Conservation (phyloP, 495 filamentous ascomycete genomes). For the Lentithecium fluviatile region DNA sequence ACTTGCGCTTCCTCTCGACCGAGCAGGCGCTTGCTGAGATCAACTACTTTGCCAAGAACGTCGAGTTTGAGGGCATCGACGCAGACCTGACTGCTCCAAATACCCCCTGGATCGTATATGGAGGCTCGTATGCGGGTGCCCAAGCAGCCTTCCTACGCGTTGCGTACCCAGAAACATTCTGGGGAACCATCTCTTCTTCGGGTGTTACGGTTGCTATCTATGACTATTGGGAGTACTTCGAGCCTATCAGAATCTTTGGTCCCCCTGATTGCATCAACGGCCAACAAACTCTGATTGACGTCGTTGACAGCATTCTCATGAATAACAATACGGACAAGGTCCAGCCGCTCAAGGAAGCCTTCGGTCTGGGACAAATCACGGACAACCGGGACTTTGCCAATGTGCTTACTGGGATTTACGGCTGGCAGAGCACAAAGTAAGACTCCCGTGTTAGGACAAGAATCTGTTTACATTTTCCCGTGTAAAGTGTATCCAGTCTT, state of each 20-base stretch:
- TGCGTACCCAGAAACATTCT: constrained; percentile 67
- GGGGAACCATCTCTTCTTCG: constrained; percentile 67
- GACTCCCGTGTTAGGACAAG: too few species aligned
- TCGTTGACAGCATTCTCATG: constrained; percentile 67
- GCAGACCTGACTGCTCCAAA: constrained; percentile 56
- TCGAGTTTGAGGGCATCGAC: constrained; percentile 64
- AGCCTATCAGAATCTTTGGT: constrained; percentile 60
- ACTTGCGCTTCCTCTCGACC: constrained; percentile 70
- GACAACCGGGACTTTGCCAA: constrained; percentile 63
- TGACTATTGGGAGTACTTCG: constrained; percentile 69
- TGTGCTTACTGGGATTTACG: constrained; percentile 50
- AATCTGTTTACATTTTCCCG: too few species aligned
- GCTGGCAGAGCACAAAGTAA: constrained; percentile 59
- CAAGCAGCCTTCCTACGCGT: constrained; percentile 69
- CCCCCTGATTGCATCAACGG: constrained; percentile 55
- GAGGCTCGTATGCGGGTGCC: constrained; percentile 72
- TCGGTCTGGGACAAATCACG: constrained; percentile 59
- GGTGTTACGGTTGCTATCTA: constrained; percentile 69
- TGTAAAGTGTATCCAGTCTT: too few species aligned
- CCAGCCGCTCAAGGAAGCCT: constrained; percentile 56
- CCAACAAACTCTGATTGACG: constrained; percentile 57
- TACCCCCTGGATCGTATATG: constrained; percentile 68
- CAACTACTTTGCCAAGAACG: constrained; percentile 67
- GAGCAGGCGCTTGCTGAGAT: constrained; percentile 72
- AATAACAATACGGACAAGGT: constrained; percentile 47